Evolutionary conservation across 129 eudicot species (phyloP), one percentile per base, ranked within the genome.

Genomic region (Arctium lappa): DNA sequence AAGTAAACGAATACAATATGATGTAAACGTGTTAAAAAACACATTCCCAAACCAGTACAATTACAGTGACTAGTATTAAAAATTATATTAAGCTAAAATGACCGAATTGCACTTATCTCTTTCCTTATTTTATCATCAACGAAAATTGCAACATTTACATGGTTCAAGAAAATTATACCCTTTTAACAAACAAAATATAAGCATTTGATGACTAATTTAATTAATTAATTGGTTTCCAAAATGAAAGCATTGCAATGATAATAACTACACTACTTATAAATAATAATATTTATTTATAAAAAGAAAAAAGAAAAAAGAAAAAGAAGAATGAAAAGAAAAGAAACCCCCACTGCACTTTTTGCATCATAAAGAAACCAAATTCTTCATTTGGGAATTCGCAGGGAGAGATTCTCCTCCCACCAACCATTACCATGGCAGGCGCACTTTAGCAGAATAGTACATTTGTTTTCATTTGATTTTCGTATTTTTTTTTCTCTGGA

Each of bases 371-470:
- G 77, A 72, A 53, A 72, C 71, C 70, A 80, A 66, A 79, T 79
- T 60, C 69, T 76, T 76, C 65, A 76, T 48, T 50, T 62, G 60
- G 56, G 77, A 71, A 80, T 46, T 80, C 27, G 38, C 84, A 79
- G 74, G 38, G 78, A 71, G 72, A 72, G 70, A 80, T 71, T 56
- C 77, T 72, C 77, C 71, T 4, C 70, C 62, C 84, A 80, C 84
- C 84, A 80, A 80, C 84, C 84, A 80, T 73, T 78, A 73, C 84
- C 84, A 80, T 72, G 72, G 9, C 78, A 80, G 84, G 84, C 78
- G 77, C 84, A 80, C 78, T 80, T 80, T 80, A 72, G 84, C 84
- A 80, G 27, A 53, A 80, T 72, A 16, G 36, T 13, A 36, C n/a
- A 44, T 79, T 79, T 69, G 69, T 31, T 80, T 80, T 6, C 71